A percentile compares a stretch with the other conserved stretches of the same genome.
Conservation (phyloP, 2,329 filamentous ascomycete species). For the Aspergillus floridensis region DNA sequence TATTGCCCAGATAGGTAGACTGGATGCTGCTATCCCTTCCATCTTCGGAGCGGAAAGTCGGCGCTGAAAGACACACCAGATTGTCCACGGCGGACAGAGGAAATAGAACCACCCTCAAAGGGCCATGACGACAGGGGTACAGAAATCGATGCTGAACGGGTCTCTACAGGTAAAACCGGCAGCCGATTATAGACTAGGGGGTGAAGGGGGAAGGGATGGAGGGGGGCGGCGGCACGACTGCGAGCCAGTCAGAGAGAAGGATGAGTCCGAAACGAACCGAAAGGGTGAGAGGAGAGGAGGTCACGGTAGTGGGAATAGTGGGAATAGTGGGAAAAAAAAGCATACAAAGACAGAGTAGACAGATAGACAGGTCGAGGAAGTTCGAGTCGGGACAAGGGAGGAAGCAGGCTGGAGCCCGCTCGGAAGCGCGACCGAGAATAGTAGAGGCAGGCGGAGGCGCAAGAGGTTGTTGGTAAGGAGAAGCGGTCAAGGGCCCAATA, state of each 20-base stretch:
- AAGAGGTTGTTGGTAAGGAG: conserved; percentile 9
- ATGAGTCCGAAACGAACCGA: conserved; percentile 13
- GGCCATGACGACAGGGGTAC: conserved; percentile 26
- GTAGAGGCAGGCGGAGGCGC: not conserved
- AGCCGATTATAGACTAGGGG: conserved; percentile 14
- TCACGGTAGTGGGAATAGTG: no score
- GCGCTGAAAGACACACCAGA: conserved; percentile 19
- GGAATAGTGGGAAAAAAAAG: not conserved
- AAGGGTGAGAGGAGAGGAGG: conserved; percentile 13
- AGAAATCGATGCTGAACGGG: conserved; percentile 18
- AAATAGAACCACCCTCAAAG: conserved; percentile 10
- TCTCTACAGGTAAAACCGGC: conserved; percentile 20
- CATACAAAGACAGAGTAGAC: not conserved
- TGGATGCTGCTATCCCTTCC: conserved; percentile 23
- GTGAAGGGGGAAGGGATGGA: conserved; percentile 5
- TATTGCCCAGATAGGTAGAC: conserved; percentile 10
- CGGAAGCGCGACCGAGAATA: conserved; percentile 2
- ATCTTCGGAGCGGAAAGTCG: conserved; percentile 23
- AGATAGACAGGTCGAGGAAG: conserved; percentile 3
- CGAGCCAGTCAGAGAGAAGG: conserved; percentile 17
- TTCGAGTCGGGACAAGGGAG: conserved; percentile 7
- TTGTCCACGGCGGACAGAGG: conserved; percentile 17
- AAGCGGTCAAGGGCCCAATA: conserved; percentile 20
- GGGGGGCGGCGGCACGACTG: conserved; percentile 18
- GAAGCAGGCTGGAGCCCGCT: conserved; percentile 2